Percentiles rank a stretch among this genome's conserved stretches.
These are phyloP conservation scores for Aureobasidium namibiae DNA, from an alignment of 2,329 filamentous ascomycete species.

Conservation along the genomic window DNA sequence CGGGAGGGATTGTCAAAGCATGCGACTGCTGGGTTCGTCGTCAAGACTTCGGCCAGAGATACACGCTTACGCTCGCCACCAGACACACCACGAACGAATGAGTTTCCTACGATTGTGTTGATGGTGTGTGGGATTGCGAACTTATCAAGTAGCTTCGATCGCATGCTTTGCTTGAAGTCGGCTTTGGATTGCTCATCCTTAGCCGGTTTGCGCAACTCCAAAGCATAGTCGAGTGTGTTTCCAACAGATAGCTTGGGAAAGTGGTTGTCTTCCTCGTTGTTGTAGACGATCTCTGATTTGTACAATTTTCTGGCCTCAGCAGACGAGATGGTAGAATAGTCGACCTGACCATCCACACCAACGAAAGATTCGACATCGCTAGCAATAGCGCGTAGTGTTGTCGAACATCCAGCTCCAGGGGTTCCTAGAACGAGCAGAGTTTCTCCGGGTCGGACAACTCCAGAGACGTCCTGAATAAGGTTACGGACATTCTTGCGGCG, in stretches of 20 bases:
- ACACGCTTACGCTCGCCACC: constrained; percentile 54
- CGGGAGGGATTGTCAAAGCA: constrained; percentile 42
- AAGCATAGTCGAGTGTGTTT: constrained; percentile 49
- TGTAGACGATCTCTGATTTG: constrained; percentile 49
- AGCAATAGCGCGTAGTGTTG: constrained; percentile 57
- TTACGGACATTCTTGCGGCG: neutral
- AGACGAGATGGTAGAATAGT: constrained; percentile 39
- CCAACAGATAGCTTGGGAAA: constrained; percentile 51
- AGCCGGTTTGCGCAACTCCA: constrained; percentile 48
- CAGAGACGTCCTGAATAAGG: constrained; percentile 13
- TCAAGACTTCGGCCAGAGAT: constrained; percentile 47
- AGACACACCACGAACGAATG: constrained; percentile 53
- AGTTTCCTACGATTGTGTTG: constrained; percentile 48
- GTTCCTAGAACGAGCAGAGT: constrained; percentile 17
- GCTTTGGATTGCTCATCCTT: constrained; percentile 48
- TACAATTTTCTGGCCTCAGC: constrained; percentile 65
- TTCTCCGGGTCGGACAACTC: constrained; percentile 13
- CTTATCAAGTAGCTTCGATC: constrained; percentile 62
- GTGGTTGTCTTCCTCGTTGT: constrained; percentile 42
- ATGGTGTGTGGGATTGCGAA: constrained; percentile 56
- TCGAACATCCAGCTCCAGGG: constrained; percentile 46
- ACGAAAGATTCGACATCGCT: constrained; percentile 41
- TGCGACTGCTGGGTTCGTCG: constrained; percentile 32
- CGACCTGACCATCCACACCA: constrained; percentile 46
- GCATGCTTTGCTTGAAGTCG: constrained; percentile 51